Percentiles rank a stretch among this genome's conserved stretches.
These are phyloP conservation scores for Casuarina cunninghamiana DNA, from an alignment of 306 rosid genomes.

Conservation along the genomic window DNA sequence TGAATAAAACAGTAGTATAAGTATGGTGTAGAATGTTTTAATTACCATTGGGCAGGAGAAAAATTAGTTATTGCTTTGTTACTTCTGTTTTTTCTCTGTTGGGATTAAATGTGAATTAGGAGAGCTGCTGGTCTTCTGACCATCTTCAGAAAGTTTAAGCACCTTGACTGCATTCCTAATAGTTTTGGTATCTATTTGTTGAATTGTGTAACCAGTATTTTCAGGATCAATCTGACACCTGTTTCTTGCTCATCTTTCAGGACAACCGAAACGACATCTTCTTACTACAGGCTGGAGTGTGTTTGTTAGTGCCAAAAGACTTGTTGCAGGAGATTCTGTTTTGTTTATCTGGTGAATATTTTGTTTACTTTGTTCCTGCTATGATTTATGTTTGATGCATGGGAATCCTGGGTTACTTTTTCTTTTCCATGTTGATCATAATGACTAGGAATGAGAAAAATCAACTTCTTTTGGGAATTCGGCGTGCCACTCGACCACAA, in stretches of 20 bases:
- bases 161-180: neutral
- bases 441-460: conserved; percentile 75
- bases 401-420: conserved; percentile 16
- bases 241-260: conserved; percentile 47
- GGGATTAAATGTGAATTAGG: neutral
- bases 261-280: conserved; percentile 93
- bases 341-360: conserved; percentile 75
- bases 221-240: conserved; percentile 24
- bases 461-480: conserved; percentile 89
- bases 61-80: neutral
- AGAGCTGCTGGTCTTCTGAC: neutral
- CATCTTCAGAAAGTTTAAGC: neutral
- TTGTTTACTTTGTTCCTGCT: conserved; percentile 5
- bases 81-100: neutral
- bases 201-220: neutral
- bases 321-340: conserved; percentile 89
- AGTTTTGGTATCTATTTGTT: neutral
- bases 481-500: conserved; percentile 75
- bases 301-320: conserved; percentile 92
- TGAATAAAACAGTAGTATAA: neutral
- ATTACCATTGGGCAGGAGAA: neutral
- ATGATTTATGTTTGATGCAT: conserved; percentile 13
- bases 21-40: neutral
- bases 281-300: conserved; percentile 96
- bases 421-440: conserved; percentile 5